Evolutionary conservation across 495 filamentous ascomycete genomes (phyloP).

Genomic region (Sabuloglossum arenarium): DNA sequence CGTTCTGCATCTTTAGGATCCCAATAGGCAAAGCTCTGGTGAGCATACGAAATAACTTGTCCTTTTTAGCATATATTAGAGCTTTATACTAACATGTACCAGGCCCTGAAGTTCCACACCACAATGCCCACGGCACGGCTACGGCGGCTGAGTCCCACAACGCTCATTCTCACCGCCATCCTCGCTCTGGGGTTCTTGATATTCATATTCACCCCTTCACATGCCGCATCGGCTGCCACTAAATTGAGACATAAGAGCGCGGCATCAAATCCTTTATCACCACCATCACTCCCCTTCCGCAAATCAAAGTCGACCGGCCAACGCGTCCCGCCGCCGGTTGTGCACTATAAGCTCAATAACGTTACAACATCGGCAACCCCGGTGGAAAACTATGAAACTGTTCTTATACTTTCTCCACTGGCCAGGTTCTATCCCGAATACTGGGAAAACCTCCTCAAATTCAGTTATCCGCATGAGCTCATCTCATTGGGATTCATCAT

Average conservation of each 20-base stretch:
- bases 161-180: constrained; percentile 35
- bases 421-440: constrained; percentile 82
- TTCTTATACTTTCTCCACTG: constrained; percentile 84
- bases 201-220: constrained; percentile 36
- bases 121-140: constrained; percentile 37
- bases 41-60: background rate
- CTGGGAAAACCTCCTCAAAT: constrained; percentile 79
- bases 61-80: background rate
- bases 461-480: constrained; percentile 80
- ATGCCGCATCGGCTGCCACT: constrained; percentile 19
- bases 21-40: background rate
- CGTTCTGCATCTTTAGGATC: background rate
- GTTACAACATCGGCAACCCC: constrained; percentile 62
- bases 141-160: constrained; percentile 47
- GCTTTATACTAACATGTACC: background rate
- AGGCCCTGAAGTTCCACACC: background rate
- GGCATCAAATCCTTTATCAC: constrained; percentile 49
- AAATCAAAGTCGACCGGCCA: constrained; percentile 40
- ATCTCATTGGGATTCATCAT: constrained; percentile 94
- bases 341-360: constrained; percentile 86
- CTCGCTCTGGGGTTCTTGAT: constrained; percentile 42
- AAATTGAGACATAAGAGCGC: constrained; percentile 33
- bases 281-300: constrained; percentile 64
- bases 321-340: constrained; percentile 58
- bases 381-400: constrained; percentile 54